Conservation (phyloP, 169 alveolate genomes). For the Sarcocystis neurona region DNA sequence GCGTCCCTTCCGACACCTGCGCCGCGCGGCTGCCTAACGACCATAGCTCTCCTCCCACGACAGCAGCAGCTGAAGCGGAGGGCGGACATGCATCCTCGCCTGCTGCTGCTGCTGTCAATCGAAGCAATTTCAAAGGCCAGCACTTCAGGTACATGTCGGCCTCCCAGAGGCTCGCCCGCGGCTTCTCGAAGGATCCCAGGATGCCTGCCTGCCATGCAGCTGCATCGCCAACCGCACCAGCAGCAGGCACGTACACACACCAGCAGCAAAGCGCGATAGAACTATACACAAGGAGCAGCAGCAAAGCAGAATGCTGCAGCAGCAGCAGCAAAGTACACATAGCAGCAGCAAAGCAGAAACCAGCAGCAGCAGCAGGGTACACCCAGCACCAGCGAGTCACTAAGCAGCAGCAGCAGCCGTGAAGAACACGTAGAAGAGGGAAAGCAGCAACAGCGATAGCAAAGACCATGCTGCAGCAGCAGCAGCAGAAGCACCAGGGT, state of each 20-base stretch:
- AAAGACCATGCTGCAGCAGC: too few relatives aligned
- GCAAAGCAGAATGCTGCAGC: background rate
- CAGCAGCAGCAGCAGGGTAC: too few relatives aligned
- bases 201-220: conserved; percentile 57
- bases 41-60: background rate
- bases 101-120: background rate
- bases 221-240: background rate
- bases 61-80: background rate
- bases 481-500: too few relatives aligned
- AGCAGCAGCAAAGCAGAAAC: background rate
- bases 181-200: conserved; percentile 49
- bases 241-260: background rate
- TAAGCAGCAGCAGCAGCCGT: too few relatives aligned
- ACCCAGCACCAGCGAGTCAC: too few relatives aligned
- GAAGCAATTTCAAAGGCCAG: conserved; percentile 59
- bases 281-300: background rate
- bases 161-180: conserved; percentile 42
- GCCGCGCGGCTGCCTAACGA: background rate
- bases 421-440: too few relatives aligned
- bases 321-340: background rate
- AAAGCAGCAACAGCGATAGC: too few relatives aligned
- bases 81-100: background rate
- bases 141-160: conserved; percentile 35
- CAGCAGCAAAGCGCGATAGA: background rate
- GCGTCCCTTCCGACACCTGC: background rate